phyloP scores from a whole-genome alignment of 2,329 filamentous ascomycete genomes.

The Neonectria sp. region DNA sequence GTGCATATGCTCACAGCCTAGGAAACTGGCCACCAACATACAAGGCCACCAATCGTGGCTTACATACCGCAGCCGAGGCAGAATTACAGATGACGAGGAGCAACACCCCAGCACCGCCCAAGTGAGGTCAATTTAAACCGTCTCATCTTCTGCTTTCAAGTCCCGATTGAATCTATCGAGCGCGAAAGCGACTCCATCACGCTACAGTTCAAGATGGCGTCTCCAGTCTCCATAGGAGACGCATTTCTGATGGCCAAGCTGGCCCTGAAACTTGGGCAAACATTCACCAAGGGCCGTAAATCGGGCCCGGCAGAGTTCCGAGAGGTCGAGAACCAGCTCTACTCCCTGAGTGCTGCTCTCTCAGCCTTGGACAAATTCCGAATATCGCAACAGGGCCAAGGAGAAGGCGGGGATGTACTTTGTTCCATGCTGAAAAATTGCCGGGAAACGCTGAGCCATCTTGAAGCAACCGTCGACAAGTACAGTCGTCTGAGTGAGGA shows the following conservation, averaged over 20 bases:
- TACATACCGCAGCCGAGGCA: too few species aligned
- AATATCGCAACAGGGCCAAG: too few species aligned
- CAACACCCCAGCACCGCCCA: too few species aligned
- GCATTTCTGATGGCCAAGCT: background rate
- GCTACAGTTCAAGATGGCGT: background rate
- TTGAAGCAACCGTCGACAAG: background rate
- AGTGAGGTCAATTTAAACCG: background rate
- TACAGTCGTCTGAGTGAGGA: background rate
- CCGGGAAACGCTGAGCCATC: background rate
- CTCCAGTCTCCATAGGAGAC: background rate
- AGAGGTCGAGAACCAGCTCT: background rate
- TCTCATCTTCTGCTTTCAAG: background rate
- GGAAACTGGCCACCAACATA: too few species aligned
- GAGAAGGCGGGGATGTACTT: too few species aligned
- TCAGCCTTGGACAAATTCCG: background rate
- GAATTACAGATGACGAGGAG: too few species aligned
- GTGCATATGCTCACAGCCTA: too few species aligned
- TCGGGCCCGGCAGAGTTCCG: slow-evolving; percentile 1
- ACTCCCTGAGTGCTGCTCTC: background rate
- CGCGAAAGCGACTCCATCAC: too few species aligned
- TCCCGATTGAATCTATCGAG: background rate
- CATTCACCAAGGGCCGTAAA: background rate
- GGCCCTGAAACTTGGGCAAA: background rate
- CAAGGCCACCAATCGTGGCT: too few species aligned
- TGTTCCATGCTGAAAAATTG: background rate